A percentile compares a stretch with the other conserved stretches of the same genome.
Evolutionary conservation across 2,329 filamentous ascomycete species (phyloP).

Genomic region (Fulvia fulva): DNA sequence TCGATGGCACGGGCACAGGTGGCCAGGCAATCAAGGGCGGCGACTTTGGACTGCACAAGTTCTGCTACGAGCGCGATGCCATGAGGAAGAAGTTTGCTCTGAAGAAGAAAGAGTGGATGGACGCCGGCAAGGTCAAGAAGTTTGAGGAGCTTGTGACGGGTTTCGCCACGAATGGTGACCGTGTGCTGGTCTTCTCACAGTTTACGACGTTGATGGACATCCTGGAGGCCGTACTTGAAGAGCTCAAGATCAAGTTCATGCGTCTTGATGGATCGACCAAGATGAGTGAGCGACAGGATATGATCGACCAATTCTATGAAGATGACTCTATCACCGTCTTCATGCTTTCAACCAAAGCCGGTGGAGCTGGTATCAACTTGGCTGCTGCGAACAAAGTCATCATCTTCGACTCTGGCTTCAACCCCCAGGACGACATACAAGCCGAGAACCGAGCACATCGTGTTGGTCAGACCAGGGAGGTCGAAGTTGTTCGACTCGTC

Average conservation of each 20-base stretch:
- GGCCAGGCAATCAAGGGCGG: conserved; percentile 66
- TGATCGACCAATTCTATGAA: conserved; percentile 82
- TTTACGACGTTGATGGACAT: conserved; percentile 92
- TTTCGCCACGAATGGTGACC: conserved; percentile 77
- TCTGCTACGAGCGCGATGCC: conserved; percentile 53
- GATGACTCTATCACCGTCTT: conserved; percentile 80
- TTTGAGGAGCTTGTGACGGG: conserved; percentile 68
- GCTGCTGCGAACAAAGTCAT: conserved; percentile 96
- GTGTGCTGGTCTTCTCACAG: conserved; percentile 86
- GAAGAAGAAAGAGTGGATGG: conserved; percentile 61
- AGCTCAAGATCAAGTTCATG: conserved; percentile 69
- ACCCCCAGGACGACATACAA: conserved; percentile 97
- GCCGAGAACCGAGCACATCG: conserved; percentile 95
- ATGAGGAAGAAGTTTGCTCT: conserved; percentile 53
- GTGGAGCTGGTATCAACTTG: conserved; percentile 94
- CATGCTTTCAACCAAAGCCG: conserved; percentile 86
- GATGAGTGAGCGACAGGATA: conserved; percentile 76
- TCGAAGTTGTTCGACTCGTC: conserved; percentile 85
- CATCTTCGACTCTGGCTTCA: conserved; percentile 96
- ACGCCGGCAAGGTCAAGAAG: conserved; percentile 74
- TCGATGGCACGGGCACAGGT: conserved; percentile 62
- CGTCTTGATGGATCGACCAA: conserved; percentile 82
- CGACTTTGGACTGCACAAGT: conserved; percentile 61
- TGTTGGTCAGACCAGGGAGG: conserved; percentile 83
- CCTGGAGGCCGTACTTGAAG: conserved; percentile 74